These are phyloP conservation scores for Ampelomyces quisqualis DNA, from an alignment of 2,329 filamentous ascomycete species.

Conservation along the genomic window DNA sequence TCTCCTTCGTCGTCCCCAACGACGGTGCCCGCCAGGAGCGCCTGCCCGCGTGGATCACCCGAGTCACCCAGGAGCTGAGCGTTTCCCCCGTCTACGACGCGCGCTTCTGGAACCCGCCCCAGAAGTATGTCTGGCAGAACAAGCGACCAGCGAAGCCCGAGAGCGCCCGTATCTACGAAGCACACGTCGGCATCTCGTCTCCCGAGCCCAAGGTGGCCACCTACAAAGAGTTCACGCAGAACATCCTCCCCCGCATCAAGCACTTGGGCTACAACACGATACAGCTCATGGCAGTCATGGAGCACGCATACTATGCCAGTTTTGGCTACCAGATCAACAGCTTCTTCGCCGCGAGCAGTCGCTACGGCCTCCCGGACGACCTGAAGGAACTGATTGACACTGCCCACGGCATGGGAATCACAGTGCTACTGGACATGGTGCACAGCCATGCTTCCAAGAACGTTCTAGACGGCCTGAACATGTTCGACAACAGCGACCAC, in stretches of 20 bases:
- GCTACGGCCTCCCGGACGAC: slow-evolving; percentile 90
- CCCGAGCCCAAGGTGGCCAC: slow-evolving; percentile 85
- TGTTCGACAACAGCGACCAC: slow-evolving; percentile 93
- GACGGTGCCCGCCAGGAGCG: slow-evolving; percentile 79
- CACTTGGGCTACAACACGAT: slow-evolving; percentile 94
- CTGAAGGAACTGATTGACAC: slow-evolving; percentile 96
- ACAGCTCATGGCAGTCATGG: slow-evolving; percentile 98
- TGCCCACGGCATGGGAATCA: slow-evolving; percentile 85
- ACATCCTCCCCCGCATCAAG: slow-evolving; percentile 89
- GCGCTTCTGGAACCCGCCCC: slow-evolving; percentile 93
- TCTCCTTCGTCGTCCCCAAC: slow-evolving; percentile 76
- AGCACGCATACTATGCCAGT: slow-evolving; percentile 98
- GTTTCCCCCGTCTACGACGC: slow-evolving; percentile 94
- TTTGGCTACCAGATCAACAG: slow-evolving; percentile 99
- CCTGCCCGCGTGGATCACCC: slow-evolving; percentile 94
- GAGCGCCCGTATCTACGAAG: slow-evolving; percentile 93
- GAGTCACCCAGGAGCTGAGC: slow-evolving; percentile 87
- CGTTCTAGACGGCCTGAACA: slow-evolving; percentile 88
- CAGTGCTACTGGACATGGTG: slow-evolving; percentile 90
- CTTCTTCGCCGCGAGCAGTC: slow-evolving; percentile 96
- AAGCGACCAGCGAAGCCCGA: slow-evolving; percentile 75
- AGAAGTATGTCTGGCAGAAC: slow-evolving; percentile 85
- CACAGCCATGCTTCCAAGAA: slow-evolving; percentile 99
- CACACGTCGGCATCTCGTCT: slow-evolving; percentile 96
- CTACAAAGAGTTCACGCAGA: slow-evolving; percentile 95